These are phyloP conservation scores for Thielaviopsis ethacetica DNA, from an alignment of 2,329 filamentous ascomycete species.

Conservation along the genomic window DNA sequence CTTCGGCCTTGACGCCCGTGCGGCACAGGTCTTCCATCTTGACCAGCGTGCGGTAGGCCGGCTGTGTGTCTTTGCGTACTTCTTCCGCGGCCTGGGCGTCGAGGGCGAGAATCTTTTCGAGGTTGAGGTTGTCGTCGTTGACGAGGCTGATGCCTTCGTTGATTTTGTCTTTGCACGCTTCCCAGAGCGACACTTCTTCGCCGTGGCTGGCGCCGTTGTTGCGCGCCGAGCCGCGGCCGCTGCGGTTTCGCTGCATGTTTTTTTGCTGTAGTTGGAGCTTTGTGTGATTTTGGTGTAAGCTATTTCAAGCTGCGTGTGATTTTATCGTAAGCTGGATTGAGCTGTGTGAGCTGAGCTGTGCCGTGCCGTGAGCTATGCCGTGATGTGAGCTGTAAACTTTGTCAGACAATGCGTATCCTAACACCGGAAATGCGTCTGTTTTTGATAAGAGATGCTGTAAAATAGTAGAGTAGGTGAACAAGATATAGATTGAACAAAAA, in stretches of 20 bases:
- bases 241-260: conserved; percentile 30
- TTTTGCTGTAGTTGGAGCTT: not conserved
- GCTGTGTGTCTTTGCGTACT: conserved; percentile 20
- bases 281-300: no score
- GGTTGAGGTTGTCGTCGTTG: conserved; percentile 27
- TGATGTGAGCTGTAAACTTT: no score
- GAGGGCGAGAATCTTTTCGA: conserved; percentile 23
- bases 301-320: no score
- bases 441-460: no score
- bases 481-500: no score
- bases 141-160: conserved; percentile 24
- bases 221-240: conserved; percentile 27
- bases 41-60: conserved; percentile 18
- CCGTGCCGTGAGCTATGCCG: no score
- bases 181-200: conserved; percentile 29
- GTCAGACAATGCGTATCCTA: no score
- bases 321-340: no score
- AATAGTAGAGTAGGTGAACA: no score
- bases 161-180: conserved; percentile 23
- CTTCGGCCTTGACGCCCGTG: conserved; percentile 25
- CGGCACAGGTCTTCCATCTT: conserved; percentile 27
- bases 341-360: no score
- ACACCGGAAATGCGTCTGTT: no score
- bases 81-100: conserved; percentile 27
- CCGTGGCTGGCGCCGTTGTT: conserved; percentile 27